Evolutionary conservation across 257 asterid genomes (phyloP), one percentile per base, ranked within the genome.

Genomic region (Orobanche coerulescens): DNA sequence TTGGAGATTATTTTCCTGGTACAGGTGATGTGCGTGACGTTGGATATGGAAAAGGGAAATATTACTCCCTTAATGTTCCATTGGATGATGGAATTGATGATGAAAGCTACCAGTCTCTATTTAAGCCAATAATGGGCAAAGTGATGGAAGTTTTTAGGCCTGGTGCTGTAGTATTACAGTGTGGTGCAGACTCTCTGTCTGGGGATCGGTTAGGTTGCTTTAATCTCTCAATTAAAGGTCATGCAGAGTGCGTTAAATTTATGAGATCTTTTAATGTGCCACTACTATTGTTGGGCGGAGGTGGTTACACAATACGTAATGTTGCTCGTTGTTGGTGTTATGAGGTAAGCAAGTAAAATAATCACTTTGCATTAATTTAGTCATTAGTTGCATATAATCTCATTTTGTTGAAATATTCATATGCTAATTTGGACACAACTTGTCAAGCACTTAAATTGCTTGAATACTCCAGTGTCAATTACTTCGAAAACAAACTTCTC

Each of bases 321-420:
- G 87, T 81, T 65, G 87, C 87, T 69, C 87, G 87, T 25, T 81
- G 87, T 70, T 81, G 87, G 87, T 81, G 87, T 78, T 81, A 81
- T 51, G 87, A 81, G 84, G 87, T 81, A 59, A 65, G 59, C 58
- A 49, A 18, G 24, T 26, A n/a, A 30, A 56, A 25, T 49, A 47
- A 9, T 51, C 47, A 58, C 34, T 43, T 24, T 39, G 28, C 66
- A 52, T 67, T 67, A 20, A 59, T 28, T 44, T n/a, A 34, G 33
- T 19, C 23, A 25, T 10, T 39, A 39, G 63, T 51, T 61, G 25
- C 33, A 28, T 60, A 20, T 53, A 18, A 61, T 51, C 18, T 33
- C 42, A 30, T 54, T 56, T 40, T 61, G 42, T 47, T 24, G 14
- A 71, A 51, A 50, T 31, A 11, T 36, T 50, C 2, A 28, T 62